Evolutionary conservation across 805 yeast species (phyloP), one percentile per base, ranked within the genome.

Genomic region (Metschnikowia shivogae): DNA sequence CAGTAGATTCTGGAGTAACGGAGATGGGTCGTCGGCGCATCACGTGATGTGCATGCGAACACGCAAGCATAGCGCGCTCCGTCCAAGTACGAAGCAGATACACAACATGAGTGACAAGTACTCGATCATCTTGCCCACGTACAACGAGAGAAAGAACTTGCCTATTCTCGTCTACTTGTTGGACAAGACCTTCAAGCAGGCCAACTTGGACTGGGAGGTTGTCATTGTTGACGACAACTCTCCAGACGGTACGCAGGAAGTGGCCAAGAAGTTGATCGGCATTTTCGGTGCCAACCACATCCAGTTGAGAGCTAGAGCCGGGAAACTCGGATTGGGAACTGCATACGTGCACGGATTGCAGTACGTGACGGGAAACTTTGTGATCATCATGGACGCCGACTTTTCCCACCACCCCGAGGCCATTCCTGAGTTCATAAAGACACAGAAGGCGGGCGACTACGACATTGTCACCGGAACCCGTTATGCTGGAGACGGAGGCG

Each of bases 321-420:
- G 90, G 35, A 84, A 85, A 63, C 73, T 84, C 46, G 92, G 92
- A 13, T 73, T 84, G 48, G 90, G 89, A 40, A 84, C 92, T 28
- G 92, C 92, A 13, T 84, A 84, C 56, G 84, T 84, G 36, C 89
- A 85, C 56, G 92, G 89, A 1, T 74, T 84, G 54, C 75, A 85
- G 61, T 82, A 58, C 55, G 88, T 77, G 40, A 78, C 83, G 17
- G 92, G 92, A 38, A 77, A 85, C 64, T 84, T 74, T 62, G 89
- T 84, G 40, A 79, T 84, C 50, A 84, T 85, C 55, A 84, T 84
- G 92, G 92, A 84, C 60, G 92, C 92, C 13, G 92, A 84, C 61
- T 84, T 85, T 67, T 81, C 88, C 6, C 92, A 84, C 63, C 89
- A 82, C 62, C 92, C 92, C 20, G 82, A 80, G 55, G 85, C 89